A percentile compares a stretch with the other conserved stretches of the same genome.
These are phyloP conservation scores for Fraxinus cuspidata DNA, from an alignment of 257 asterid genomes.

Conservation along the genomic window DNA sequence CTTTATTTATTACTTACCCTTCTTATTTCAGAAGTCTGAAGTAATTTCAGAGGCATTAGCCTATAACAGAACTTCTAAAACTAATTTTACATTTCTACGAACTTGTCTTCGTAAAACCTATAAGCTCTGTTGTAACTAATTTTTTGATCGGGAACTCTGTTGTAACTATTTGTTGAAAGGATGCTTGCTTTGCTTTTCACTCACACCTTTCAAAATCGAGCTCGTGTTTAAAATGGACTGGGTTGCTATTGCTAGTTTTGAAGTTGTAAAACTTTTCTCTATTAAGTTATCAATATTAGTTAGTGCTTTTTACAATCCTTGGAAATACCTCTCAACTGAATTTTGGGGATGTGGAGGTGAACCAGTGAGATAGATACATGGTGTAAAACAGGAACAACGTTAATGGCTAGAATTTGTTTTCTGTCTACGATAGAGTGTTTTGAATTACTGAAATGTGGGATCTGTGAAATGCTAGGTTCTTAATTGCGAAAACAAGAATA, in stretches of 20 bases:
- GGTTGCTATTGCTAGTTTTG: not conserved
- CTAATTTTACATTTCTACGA: not conserved
- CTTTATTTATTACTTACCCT: not conserved
- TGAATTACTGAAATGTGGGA: not conserved
- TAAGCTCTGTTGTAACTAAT: too few species aligned
- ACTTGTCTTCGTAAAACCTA: not conserved
- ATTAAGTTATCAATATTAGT: not conserved
- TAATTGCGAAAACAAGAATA: not conserved
- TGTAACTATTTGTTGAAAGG: not conserved
- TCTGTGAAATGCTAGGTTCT: not conserved
- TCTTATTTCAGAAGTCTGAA: not conserved
- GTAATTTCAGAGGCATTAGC: not conserved
- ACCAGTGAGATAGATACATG: not conserved
- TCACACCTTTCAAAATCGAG: not conserved
- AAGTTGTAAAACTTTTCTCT: not conserved
- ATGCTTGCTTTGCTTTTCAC: not conserved
- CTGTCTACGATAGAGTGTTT: not conserved
- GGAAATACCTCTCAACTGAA: not conserved
- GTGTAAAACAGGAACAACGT: not conserved
- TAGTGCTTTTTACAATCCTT: not conserved
- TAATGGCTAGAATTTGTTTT: not conserved
- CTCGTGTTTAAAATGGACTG: not conserved
- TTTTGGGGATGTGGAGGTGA: not conserved
- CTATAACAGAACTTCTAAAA: not conserved
- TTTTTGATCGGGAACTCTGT: not conserved